Evolutionary conservation across 2,329 filamentous ascomycete genomes (phyloP), one percentile per base, ranked within the genome.

Genomic region (Pyricularia grisea): DNA sequence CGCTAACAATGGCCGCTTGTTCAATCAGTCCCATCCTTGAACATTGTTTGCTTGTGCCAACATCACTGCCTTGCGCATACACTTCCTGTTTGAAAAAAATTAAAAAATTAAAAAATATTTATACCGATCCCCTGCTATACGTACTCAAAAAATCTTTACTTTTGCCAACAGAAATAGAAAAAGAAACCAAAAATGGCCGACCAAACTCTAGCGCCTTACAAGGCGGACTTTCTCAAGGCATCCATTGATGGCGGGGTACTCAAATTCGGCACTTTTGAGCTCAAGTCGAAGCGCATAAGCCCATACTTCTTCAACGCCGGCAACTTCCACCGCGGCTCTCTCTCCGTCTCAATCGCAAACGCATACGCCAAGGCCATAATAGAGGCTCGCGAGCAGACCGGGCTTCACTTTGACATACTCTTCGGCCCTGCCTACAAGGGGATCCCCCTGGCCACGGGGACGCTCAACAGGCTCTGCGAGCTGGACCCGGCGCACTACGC

Each of bases 251-350:
- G 89, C 74, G 85, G 86, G 72, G 89, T 92, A 74, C 87, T 95
- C 73, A 91, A 89, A 76, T 95, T 95, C 78, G 92, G 92, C 79
- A 88, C 85, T 77, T 95, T 92, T 82, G 92, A 90, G 74, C 88
- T 99, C 77, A 99, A 99, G 83, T 97, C 94, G 68, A 92, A 92
- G 80, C 92, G 94, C 76, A 85, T 84, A 75, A 97, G 93, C 14
- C 95, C 95, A 61, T 98, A 98, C 86, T 98, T 98, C 85, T 97
- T 98, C 88, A 97, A 97, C 80, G 93, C 94, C 65, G 93, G 94
- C 70, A 88, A 92, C 75, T 96, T 98, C 81, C 93, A 95, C 84
- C 90, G 89, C 68, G 91, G 90, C 27, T 85, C 89, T 71, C 87
- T 97, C 33, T 88, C 96, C 72, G 87, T 86, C 71, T 88, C 93